Evolutionary conservation across 2,329 filamentous ascomycete species (phyloP), one percentile per base, ranked within the genome.

Genomic region (Elsinoe arachidis): DNA sequence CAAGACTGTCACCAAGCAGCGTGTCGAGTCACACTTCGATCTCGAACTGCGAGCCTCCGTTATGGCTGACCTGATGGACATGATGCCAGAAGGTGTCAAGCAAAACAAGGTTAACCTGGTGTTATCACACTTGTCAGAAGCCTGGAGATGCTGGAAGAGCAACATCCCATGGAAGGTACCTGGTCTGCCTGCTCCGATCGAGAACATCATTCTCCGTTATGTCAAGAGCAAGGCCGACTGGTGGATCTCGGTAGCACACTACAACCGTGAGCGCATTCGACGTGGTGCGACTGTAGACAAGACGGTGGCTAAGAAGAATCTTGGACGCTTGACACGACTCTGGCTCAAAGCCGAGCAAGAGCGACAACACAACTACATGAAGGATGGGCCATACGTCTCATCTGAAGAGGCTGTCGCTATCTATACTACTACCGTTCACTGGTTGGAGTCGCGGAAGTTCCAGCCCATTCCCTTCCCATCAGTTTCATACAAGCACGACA

Each of bases 121-220:
- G 44, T 77, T 99, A 56, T 93, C 97, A 68, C 95, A 99, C 79
- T 76, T 99, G 41, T 97, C 92, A 0, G 93, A 99, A 76, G 93
- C 93, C 12, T 99, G 93, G 93, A 83, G 93, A 75, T 99, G 93
- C 76, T 99, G 93, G 93, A 99, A 99, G 85, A 96, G 91, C 74
- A 99, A 99, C 68, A 99, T 99, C 64, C 93, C 93, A 0, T 99
- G 93, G 93, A 99, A 99, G 76, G 93, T 99, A 2, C 93, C 93
- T 54, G 95, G 93, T 37, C 74, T 99, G 60, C 93, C 93, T 39
- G 95, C 95, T 12, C 92, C 93, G 0, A 97, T 99, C 62, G 93
- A 99, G 74, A 99, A 97, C 68, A 96, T 99, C 65, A 99, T 99
- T 67, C 79, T 99, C 61, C 88, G 93, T 67, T 99, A 99, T 66